Evolutionary conservation across 805 yeast genomes (phyloP), one percentile per base, ranked within the genome.

Genomic region (Sugiyamaella qingdaonensis): DNA sequence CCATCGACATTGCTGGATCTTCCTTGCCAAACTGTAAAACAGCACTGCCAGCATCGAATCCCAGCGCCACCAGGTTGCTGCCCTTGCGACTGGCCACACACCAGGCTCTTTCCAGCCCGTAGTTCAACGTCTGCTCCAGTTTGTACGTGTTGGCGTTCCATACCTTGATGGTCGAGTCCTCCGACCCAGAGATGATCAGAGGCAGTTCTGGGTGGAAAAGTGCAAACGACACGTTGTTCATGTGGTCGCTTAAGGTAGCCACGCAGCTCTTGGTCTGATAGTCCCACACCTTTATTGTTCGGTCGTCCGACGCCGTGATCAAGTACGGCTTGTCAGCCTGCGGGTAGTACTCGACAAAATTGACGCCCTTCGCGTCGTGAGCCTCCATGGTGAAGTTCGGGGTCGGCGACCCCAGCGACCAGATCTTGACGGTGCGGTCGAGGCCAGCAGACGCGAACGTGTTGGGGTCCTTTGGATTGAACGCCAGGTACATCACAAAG

Each of bases 121-220:
- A 84, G 72, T 89, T 91, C 57, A 92, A 75, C 7, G 97, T 84
- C 72, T 90, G 90, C 72, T 92, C 98, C 59, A 92, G 79, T 72
- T 88, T 89, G 74, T 92, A 94, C 34, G 98, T 89, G 67, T 86
- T 86, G 19, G 97, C 78, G 69, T 88, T 92, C 99, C 99, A 94
- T 64, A 94, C 79, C 67, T 91, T 89, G 61, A 94, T 77, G 9
- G 97, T 85, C 50, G 95, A 89, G 73, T 94, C 99, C 73, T 94
- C 99, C 49, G 97, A 86, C 60, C 99, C 99, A 2, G 97, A 89
- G 46, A 94, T 79, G 59, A 94, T 91, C 59, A 92, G 74, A 19
- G 99, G 99, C 65, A 94, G 78, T 65, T 92, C 95, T n/a, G 97
- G 96, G 70, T 94, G 99, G 84, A 91, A 94, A 34, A 91, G 82